These are phyloP conservation scores for Aschersonia sp. DNA, from an alignment of 2,329 filamentous ascomycete genomes.

Conservation along the genomic window DNA sequence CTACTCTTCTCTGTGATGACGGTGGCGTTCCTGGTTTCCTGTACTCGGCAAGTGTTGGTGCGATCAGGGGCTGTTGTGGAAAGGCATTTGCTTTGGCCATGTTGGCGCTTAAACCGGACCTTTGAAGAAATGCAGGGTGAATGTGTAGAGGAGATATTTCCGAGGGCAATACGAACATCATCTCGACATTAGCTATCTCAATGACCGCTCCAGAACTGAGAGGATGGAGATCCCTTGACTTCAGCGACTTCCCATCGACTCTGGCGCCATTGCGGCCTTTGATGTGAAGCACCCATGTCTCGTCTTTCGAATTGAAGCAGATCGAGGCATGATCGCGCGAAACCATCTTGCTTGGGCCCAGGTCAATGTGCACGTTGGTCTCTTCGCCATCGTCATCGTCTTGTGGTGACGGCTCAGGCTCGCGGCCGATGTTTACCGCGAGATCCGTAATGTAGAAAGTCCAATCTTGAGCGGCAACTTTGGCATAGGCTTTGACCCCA, in stretches of 20 bases:
- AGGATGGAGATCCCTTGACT: slow-evolving; percentile 47
- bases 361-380: slow-evolving; percentile 64
- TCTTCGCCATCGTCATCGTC: slow-evolving; percentile 27
- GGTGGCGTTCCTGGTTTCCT: slow-evolving; percentile 47
- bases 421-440: slow-evolving; percentile 62
- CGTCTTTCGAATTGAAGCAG: slow-evolving; percentile 51
- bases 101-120: slow-evolving; percentile 38
- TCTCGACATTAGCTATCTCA: slow-evolving; percentile 83
- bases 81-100: slow-evolving; percentile 13
- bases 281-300: slow-evolving; percentile 71
- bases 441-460: slow-evolving; percentile 69
- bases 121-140: slow-evolving; percentile 53
- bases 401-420: slow-evolving; percentile 33
- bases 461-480: slow-evolving; percentile 71
- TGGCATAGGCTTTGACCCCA: slow-evolving; percentile 62
- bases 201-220: slow-evolving; percentile 81
- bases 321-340: slow-evolving; percentile 66
- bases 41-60: slow-evolving; percentile 45
- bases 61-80: slow-evolving; percentile 32
- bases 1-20: slow-evolving; percentile 21
- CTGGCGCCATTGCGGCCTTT: slow-evolving; percentile 87
- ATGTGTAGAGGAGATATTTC: slow-evolving; percentile 53
- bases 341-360: slow-evolving; percentile 71
- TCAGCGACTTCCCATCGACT: slow-evolving; percentile 59
- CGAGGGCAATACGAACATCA: slow-evolving; percentile 94